These are phyloP conservation scores for Trichosporon sp. DNA, from an alignment of 1,284 basidiomycete species.

Conservation along the genomic window DNA sequence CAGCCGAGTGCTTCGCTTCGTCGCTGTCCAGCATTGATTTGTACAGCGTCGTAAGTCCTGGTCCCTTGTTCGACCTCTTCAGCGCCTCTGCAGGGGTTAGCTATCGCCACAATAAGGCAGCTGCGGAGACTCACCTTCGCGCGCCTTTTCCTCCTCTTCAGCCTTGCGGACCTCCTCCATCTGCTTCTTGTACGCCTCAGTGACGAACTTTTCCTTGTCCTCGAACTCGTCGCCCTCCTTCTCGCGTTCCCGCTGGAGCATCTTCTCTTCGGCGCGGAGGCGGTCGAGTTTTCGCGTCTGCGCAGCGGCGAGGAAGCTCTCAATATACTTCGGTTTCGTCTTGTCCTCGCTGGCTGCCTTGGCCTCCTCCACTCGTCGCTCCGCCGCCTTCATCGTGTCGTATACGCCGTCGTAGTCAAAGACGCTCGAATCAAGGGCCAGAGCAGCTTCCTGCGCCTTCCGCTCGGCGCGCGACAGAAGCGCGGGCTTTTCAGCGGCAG, in stretches of 20 bases:
- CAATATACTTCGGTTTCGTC: slow-evolving; percentile 93
- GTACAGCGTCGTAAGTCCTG: slow-evolving; percentile 86
- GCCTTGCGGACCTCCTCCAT: slow-evolving; percentile 87
- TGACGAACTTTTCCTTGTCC: slow-evolving; percentile 96
- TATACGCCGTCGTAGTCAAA: slow-evolving; percentile 97
- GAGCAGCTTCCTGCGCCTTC: slow-evolving; percentile 66
- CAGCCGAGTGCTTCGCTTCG: slow-evolving; percentile 77
- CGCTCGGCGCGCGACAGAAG: slow-evolving; percentile 46
- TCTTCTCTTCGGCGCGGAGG: slow-evolving; percentile 95
- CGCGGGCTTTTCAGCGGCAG: slow-evolving; percentile 1
- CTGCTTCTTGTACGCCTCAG: slow-evolving; percentile 95
- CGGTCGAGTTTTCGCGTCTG: slow-evolving; percentile 84
- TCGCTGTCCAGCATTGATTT: slow-evolving; percentile 77
- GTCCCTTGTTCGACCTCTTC: slow-evolving; percentile 60
- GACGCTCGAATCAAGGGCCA: slow-evolving; percentile 76
- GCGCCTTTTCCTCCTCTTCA: slow-evolving; percentile 83
- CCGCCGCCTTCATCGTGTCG: slow-evolving; percentile 90
- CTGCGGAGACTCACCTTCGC: slow-evolving; percentile 69
- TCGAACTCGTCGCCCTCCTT: slow-evolving; percentile 90
- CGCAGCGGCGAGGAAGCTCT: slow-evolving; percentile 76
- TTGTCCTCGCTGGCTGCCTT: slow-evolving; percentile 73
- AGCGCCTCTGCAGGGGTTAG: slow-evolving; percentile 63
- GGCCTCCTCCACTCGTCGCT: slow-evolving; percentile 67
- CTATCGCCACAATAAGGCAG: neutral
- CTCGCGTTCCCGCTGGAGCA: slow-evolving; percentile 91